Evolutionary conservation across 73 alveolate genomes (phyloP).

Genomic region (Breviolum minutum): DNA sequence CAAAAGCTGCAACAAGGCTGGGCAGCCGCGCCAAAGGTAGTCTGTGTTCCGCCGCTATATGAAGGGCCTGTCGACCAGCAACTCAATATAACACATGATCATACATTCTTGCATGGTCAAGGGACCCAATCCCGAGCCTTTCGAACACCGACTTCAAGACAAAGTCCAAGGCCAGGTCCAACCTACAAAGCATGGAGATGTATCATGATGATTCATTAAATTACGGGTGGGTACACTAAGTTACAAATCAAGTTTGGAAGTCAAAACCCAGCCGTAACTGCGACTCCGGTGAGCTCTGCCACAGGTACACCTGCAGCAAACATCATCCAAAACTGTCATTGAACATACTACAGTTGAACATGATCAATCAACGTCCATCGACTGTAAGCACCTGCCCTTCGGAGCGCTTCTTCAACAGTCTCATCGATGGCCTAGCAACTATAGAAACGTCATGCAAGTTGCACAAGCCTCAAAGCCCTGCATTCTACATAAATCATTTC

Average conservation of each 20-base stretch:
- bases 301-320: not conserved
- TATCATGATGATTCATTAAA: not conserved
- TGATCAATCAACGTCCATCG: no score
- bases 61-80: slow-evolving; percentile 18
- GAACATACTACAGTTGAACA: not conserved
- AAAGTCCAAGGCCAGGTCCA: slow-evolving; percentile 92
- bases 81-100: not conserved
- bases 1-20: not conserved
- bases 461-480: not conserved
- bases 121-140: not conserved
- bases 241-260: no score
- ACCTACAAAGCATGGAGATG: not conserved
- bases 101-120: not conserved
- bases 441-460: not conserved
- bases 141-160: slow-evolving; percentile 89
- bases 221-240: not conserved
- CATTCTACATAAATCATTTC: not conserved
- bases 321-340: not conserved
- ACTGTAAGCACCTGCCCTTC: slow-evolving; percentile 40
- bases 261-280: slow-evolving; percentile 33
- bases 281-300: slow-evolving; percentile 65
- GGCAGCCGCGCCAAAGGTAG: slow-evolving; percentile 55
- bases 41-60: slow-evolving; percentile 64
- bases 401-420: slow-evolving; percentile 87
- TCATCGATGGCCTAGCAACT: slow-evolving; percentile 58